These are phyloP conservation scores for Agastache rugosa DNA, from an alignment of 257 asterid genomes.

Conservation along the genomic window DNA sequence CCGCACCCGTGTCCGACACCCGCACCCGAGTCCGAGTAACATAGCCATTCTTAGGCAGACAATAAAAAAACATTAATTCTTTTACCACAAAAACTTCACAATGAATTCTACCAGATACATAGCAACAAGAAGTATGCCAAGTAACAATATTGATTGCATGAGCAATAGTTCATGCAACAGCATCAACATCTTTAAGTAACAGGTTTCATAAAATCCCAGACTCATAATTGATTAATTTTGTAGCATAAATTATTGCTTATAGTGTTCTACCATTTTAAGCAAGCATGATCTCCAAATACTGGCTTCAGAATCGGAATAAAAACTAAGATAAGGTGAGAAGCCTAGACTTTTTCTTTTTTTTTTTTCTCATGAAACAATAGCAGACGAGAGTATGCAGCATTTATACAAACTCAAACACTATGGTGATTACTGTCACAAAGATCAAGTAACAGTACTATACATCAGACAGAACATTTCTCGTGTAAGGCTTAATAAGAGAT, in stretches of 20 bases:
- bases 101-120: not conserved
- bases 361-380: constrained; percentile 12
- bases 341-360: not conserved
- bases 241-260: not conserved
- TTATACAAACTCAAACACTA: constrained; percentile 21
- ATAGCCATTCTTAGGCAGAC: constrained; percentile 24
- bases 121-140: constrained; percentile 2
- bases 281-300: constrained; percentile 1
- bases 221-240: not conserved
- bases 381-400: constrained; percentile 21
- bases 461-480: constrained; percentile 16
- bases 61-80: constrained; percentile 4
- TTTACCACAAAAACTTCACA: not conserved
- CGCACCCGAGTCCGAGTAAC: no score
- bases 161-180: constrained; percentile 4
- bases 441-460: constrained; percentile 25
- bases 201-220: not conserved
- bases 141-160: not conserved
- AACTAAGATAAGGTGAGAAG: not conserved
- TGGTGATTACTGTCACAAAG: not conserved
- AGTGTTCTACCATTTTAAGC: not conserved
- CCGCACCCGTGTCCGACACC: no score
- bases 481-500: constrained; percentile 1
- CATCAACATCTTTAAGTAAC: not conserved
- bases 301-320: constrained; percentile 15